phyloP scores from a whole-genome alignment of 2,329 filamentous ascomycete species.

The Fusarium pseudoanthophilum region DNA sequence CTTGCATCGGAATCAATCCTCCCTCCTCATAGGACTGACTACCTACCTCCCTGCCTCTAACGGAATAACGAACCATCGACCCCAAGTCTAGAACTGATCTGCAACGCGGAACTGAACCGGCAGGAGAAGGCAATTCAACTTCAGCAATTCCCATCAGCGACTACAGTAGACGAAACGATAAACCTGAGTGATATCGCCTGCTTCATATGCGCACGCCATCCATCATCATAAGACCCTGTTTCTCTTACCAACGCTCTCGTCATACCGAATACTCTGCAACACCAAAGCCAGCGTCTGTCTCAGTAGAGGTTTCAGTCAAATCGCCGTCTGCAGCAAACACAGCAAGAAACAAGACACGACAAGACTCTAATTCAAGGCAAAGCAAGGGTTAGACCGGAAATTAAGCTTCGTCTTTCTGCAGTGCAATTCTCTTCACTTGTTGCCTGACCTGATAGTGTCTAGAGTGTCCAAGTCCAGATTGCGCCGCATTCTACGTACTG shows the following conservation, averaged over 20 bases:
- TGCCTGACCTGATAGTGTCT: background rate
- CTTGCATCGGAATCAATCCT: constrained; percentile 11
- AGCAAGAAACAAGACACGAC: constrained; percentile 9
- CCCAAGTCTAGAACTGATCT: constrained; percentile 28
- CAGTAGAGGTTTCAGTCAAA: constrained; percentile 34
- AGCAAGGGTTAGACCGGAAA: constrained; percentile 18
- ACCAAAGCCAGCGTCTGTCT: constrained; percentile 19
- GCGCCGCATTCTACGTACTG: constrained; percentile 27
- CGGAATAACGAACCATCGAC: constrained; percentile 22
- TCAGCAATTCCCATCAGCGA: constrained; percentile 12
- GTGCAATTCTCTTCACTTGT: background rate
- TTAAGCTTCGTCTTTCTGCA: constrained; percentile 29
- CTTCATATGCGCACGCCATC: constrained; percentile 1
- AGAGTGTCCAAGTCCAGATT: constrained; percentile 13
- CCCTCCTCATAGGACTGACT: constrained; percentile 1
- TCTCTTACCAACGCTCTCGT: constrained; percentile 4
- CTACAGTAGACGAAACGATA: constrained; percentile 26
- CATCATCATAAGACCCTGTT: constrained; percentile 11
- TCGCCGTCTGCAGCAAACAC: constrained; percentile 33
- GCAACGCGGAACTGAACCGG: constrained; percentile 21
- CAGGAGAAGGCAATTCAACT: constrained; percentile 22
- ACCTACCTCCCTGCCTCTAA: constrained; percentile 16
- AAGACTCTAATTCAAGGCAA: background rate
- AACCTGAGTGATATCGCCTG: constrained; percentile 7
- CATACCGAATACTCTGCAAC: constrained; percentile 16